phyloP scores from a whole-genome alignment of 306 rosid species.

The Glycine tomentella region DNA sequence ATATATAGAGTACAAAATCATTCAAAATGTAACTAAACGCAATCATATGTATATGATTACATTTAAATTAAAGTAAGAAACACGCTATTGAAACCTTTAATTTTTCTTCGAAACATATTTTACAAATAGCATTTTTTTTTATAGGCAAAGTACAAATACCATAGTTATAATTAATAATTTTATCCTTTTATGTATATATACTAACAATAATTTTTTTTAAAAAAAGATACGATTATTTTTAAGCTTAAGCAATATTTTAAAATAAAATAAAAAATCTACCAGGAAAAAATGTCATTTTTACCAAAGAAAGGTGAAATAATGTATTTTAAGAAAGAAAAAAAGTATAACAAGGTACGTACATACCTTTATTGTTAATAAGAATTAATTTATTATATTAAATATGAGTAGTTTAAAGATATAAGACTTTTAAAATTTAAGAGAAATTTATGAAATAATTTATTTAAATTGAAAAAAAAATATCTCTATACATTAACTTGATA shows the following conservation, averaged over 20 bases:
- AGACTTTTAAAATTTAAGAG: background rate
- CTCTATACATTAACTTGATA: background rate
- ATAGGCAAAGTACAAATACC: too few species aligned
- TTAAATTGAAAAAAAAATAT: background rate
- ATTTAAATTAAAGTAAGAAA: too few species aligned
- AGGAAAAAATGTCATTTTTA: background rate
- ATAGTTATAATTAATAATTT: too few species aligned
- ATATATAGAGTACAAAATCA: background rate
- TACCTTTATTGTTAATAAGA: background rate
- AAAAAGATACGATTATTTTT: too few species aligned
- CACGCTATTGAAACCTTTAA: too few species aligned
- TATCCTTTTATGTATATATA: too few species aligned
- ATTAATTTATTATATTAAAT: background rate
- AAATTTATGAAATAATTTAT: background rate
- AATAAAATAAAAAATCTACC: too few species aligned
- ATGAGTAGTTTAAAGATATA: background rate
- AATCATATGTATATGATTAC: too few species aligned
- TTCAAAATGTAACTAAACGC: background rate
- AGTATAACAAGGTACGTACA: background rate
- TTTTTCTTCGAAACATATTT: too few species aligned
- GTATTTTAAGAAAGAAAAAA: background rate
- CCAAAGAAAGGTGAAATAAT: background rate
- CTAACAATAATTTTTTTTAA: too few species aligned
- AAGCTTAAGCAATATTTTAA: too few species aligned
- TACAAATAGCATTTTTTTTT: too few species aligned